phyloP scores from a whole-genome alignment of 148 eudicot species.

The Arctostaphylos glauca region DNA sequence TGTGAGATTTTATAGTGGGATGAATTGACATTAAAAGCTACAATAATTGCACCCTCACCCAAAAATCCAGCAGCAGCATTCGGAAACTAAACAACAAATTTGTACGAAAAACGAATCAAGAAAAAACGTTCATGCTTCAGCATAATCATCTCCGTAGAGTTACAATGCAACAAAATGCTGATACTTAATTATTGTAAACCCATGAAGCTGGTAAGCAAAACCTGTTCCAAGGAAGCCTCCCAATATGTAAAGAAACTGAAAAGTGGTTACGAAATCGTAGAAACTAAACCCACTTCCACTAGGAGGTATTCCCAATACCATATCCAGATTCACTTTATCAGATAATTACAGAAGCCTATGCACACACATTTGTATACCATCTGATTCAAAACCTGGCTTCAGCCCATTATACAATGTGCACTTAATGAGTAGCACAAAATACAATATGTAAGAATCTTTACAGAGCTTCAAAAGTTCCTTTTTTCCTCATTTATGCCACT shows the following conservation, averaged over 20 bases:
- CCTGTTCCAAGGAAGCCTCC: neutral
- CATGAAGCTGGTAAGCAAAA: neutral
- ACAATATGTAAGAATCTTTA: neutral
- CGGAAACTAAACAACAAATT: neutral
- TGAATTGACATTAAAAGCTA: neutral
- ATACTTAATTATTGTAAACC: neutral
- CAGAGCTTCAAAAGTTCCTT: neutral
- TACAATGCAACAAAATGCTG: neutral
- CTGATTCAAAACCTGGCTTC: neutral
- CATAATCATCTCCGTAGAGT: neutral
- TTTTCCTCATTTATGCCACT: neutral
- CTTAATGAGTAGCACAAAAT: neutral
- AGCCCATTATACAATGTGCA: neutral
- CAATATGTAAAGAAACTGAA: neutral
- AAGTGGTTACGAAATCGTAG: too few species aligned
- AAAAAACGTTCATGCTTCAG: neutral
- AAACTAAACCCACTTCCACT: too few species aligned
- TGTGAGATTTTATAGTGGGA: neutral
- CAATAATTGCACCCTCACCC: neutral
- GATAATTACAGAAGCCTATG: neutral
- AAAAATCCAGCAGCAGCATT: conserved; percentile 2
- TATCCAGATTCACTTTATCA: neutral
- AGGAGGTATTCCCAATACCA: neutral
- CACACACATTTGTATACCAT: neutral
- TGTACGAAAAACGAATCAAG: neutral